Conservation (phyloP, 805 yeast species). For the Allodekkera sacchari region DNA sequence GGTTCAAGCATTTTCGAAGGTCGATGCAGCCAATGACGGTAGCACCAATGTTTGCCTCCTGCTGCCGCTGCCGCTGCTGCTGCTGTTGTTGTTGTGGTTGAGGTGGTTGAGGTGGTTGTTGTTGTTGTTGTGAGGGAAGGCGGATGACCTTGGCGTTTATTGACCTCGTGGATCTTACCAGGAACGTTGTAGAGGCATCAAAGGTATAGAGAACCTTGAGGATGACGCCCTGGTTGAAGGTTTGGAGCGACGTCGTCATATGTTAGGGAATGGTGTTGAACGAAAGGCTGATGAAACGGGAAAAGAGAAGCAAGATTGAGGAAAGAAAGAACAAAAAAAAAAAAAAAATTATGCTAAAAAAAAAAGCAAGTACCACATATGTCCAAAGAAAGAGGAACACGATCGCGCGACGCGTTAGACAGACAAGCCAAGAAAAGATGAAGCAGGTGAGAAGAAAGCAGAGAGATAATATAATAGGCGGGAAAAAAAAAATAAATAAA, state of each 20-base stretch:
- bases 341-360: neutral
- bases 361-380: too few relatives aligned
- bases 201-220: conserved; percentile 34
- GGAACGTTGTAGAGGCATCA: conserved; percentile 33
- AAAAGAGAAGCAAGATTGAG: neutral
- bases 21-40: conserved; percentile 34
- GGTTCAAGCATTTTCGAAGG: conserved; percentile 37
- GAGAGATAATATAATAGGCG: too few relatives aligned
- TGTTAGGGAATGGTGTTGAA: neutral
- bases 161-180: conserved; percentile 31
- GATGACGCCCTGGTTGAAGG: conserved; percentile 18
- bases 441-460: too few relatives aligned
- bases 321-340: neutral
- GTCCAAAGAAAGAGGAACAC: too few relatives aligned
- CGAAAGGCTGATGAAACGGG: neutral
- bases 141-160: conserved; percentile 32
- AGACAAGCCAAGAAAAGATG: too few relatives aligned
- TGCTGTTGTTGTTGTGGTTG: too few relatives aligned
- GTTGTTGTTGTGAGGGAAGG: too few relatives aligned
- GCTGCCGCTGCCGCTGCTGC: too few relatives aligned
- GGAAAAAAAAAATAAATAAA: too few relatives aligned
- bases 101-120: too few relatives aligned
- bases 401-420: too few relatives aligned
- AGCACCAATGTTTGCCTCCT: conserved; percentile 32
- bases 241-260: conserved; percentile 10